Base-by-base conservation (phyloP, 129 eudicot genomes). In the Chrysanthemum lavandulifolium region DNA sequence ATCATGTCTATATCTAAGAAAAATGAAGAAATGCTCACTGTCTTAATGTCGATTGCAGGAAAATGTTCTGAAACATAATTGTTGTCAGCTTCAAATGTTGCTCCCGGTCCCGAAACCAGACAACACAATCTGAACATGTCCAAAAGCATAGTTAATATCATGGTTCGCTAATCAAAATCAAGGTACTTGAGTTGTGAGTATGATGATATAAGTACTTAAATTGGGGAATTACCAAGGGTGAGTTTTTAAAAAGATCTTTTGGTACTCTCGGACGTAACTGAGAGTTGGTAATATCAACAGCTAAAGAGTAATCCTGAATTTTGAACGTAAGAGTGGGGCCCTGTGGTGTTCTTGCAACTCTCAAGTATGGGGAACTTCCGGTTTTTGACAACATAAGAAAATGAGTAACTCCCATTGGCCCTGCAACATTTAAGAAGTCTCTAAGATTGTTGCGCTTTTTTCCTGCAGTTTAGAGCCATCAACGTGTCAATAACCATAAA, bases 351-450 rank as follows among this genome's bases (percentile, higher is more conserved):
- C 88, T 79, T 31, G 97, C 97, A 75, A 94, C 97, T 78, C 97
- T 90, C 88, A 94, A 76, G 82, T 86, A 94, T 15, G 97, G 96
- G 8, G 97, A 88, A 54, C 66, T 64, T 66, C 86, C 89, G 50
- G 91, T 79, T 84, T n/a, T 94, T 56, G 97, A 94, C 76, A 94
- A 62, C 77, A 94, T 90, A 54, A 94, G 99, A 66, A 94, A 94
- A 78, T 94, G 97, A n/a, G 99, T 90, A 27, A 94, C 99, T 43
- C 97, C n/a, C 97, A 94, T 90, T 13, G 97, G 96, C 50, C 97
- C 97, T 0, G 99, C 96, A 81, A 94, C 93, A 71, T 90, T 94
- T 81, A 94, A 70, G 78, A 94, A 94, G 73, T 94, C 99, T 60
- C 65, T 88, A 52, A 94, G 82, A 82, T 86, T 94, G 78, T 94